phyloP scores from a whole-genome alignment of 1,139 yeast species.

The Spathaspora sp. region DNA sequence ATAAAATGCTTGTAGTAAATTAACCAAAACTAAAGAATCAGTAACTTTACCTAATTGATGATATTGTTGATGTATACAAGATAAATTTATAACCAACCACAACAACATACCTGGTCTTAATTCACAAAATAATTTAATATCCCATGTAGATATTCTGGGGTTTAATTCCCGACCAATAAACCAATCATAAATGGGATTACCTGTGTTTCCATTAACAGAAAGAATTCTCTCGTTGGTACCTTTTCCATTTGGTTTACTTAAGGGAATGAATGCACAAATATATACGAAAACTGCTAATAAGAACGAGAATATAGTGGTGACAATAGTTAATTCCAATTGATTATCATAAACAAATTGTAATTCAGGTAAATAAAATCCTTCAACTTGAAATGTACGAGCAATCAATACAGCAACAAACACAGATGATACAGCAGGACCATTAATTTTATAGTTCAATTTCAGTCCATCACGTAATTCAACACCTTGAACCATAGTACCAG shows the following conservation, averaged over 20 bases:
- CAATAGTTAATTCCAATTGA: slow-evolving; percentile 61
- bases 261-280: slow-evolving; percentile 62
- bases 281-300: slow-evolving; percentile 66
- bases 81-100: slow-evolving; percentile 77
- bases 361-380: slow-evolving; percentile 67
- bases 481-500: slow-evolving; percentile 72
- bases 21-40: slow-evolving; percentile 73
- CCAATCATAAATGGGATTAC: slow-evolving; percentile 81
- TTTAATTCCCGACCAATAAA: slow-evolving; percentile 95
- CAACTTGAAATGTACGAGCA: slow-evolving; percentile 44
- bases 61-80: slow-evolving; percentile 83
- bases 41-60: slow-evolving; percentile 56
- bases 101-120: slow-evolving; percentile 91
- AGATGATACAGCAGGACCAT: slow-evolving; percentile 63
- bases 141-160: slow-evolving; percentile 84
- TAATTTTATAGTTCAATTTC: slow-evolving; percentile 69
- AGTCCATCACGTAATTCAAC: slow-evolving; percentile 75
- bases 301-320: slow-evolving; percentile 64
- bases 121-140: slow-evolving; percentile 88
- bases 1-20: slow-evolving; percentile 73
- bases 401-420: slow-evolving; percentile 46
- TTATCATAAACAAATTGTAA: slow-evolving; percentile 71
- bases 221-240: slow-evolving; percentile 67
- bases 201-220: slow-evolving; percentile 86
- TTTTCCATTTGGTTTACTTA: slow-evolving; percentile 47